phyloP scores from a whole-genome alignment of 805 yeast genomes.

The Tetrapisispora iriomotensis region DNA sequence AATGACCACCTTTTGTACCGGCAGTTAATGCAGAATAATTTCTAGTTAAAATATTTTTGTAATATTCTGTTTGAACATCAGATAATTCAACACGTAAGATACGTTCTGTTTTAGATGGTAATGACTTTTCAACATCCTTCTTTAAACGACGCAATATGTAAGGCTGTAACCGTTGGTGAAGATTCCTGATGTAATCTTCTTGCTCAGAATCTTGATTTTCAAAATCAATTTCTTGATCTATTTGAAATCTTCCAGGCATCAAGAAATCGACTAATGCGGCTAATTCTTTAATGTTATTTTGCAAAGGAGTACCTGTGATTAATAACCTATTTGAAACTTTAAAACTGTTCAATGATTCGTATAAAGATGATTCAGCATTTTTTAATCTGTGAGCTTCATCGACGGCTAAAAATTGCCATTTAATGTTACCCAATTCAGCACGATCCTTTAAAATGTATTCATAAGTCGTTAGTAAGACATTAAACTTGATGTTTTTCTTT shows the following conservation, averaged over 20 bases:
- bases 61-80: conserved; percentile 90
- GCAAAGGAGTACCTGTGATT: conserved; percentile 97
- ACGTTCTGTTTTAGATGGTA: conserved; percentile 93
- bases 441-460: conserved; percentile 92
- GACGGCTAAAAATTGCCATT: conserved; percentile 95
- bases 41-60: conserved; percentile 84
- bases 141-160: conserved; percentile 87
- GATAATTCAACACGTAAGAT: conserved; percentile 91
- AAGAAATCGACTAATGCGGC: conserved; percentile 91
- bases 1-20: conserved; percentile 67
- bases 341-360: conserved; percentile 77
- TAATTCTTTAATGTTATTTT: conserved; percentile 87
- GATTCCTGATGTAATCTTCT: conserved; percentile 76
- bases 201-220: conserved; percentile 81
- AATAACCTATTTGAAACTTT: conserved; percentile 74
- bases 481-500: conserved; percentile 70
- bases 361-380: conserved; percentile 85
- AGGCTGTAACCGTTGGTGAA: conserved; percentile 81
- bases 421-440: conserved; percentile 64
- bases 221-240: conserved; percentile 92
- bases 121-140: conserved; percentile 93
- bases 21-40: conserved; percentile 87
- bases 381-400: conserved; percentile 97
- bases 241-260: conserved; percentile 87
- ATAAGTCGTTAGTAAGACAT: conserved; percentile 86